phyloP scores from a whole-genome alignment of 148 eudicot species.

The Camellia japonica region DNA sequence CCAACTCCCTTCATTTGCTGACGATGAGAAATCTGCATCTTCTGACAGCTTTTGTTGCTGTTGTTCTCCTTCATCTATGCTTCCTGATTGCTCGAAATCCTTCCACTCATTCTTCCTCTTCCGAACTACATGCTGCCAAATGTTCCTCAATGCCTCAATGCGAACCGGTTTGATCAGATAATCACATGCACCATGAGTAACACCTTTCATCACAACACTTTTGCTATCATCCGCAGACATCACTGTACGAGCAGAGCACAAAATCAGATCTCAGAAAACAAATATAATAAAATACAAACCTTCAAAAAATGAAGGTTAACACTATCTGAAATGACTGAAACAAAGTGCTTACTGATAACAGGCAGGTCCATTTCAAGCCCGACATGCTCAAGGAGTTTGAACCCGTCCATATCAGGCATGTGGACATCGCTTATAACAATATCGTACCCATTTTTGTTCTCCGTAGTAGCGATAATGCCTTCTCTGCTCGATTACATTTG shows the following conservation, averaged over 20 bases:
- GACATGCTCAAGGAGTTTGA: constrained; percentile 30
- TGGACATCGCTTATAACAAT: constrained; percentile 35
- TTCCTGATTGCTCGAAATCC: constrained; percentile 44
- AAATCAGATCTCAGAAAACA: constrained; percentile 2
- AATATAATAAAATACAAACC: neutral
- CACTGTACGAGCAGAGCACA: constrained; percentile 29
- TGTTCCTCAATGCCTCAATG: constrained; percentile 78
- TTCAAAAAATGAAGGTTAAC: neutral
- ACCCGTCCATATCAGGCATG: constrained; percentile 43
- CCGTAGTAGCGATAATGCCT: constrained; percentile 25
- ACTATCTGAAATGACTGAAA: neutral
- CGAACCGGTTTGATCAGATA: constrained; percentile 81
- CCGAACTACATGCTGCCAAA: constrained; percentile 90
- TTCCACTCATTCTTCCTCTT: constrained; percentile 55
- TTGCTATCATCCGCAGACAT: constrained; percentile 90
- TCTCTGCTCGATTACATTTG: constrained; percentile 24
- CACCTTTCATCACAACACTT: constrained; percentile 80
- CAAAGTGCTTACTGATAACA: constrained; percentile 29
- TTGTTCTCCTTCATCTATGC: constrained; percentile 39
- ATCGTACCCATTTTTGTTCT: constrained; percentile 26
- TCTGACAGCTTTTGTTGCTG: constrained; percentile 39
- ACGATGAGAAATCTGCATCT: constrained; percentile 60
- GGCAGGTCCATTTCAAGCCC: constrained; percentile 37
- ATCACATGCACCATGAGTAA: constrained; percentile 88
- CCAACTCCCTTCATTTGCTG: constrained; percentile 71